phyloP scores from a whole-genome alignment of 495 filamentous ascomycete genomes.

The Staphylotrichum tortipilum region DNA sequence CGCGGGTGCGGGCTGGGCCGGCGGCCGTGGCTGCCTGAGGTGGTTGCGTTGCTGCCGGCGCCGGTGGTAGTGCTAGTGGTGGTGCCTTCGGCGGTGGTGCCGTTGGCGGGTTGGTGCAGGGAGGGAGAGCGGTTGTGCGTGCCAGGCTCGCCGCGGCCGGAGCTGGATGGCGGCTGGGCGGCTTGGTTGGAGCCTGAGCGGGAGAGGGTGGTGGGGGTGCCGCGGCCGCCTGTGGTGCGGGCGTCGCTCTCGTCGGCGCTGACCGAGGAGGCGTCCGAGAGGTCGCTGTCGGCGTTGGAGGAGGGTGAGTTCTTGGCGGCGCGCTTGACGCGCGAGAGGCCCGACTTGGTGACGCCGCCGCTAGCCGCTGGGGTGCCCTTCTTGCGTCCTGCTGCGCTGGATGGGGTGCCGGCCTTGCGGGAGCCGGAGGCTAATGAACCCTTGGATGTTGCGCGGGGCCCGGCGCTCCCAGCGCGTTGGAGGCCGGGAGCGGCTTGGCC shows the following conservation, averaged over 20 bases:
- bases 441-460: conserved; percentile 53
- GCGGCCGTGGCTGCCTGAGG: background rate
- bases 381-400: conserved; percentile 44
- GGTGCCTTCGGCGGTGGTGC: background rate
- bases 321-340: conserved; percentile 44
- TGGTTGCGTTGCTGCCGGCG: background rate
- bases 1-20: conserved; percentile 5
- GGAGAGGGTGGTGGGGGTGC: conserved; percentile 17
- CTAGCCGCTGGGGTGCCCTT: conserved; percentile 50
- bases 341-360: conserved; percentile 35
- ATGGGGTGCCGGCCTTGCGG: conserved; percentile 56
- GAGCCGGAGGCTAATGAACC: conserved; percentile 22
- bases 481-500: conserved; percentile 47
- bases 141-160: background rate
- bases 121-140: background rate
- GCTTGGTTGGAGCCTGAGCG: conserved; percentile 16
- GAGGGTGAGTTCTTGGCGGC: conserved; percentile 52
- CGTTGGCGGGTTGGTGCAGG: background rate
- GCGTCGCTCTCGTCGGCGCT: conserved; percentile 42
- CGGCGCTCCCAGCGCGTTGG: conserved; percentile 62
- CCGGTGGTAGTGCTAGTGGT: background rate
- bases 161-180: background rate
- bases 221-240: conserved; percentile 33
- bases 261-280: conserved; percentile 57
- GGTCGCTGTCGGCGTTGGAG: conserved; percentile 50